Evolutionary conservation across 1,284 basidiomycete genomes (phyloP).

Genomic region (Pseudomicrostroma phylloplanum): DNA sequence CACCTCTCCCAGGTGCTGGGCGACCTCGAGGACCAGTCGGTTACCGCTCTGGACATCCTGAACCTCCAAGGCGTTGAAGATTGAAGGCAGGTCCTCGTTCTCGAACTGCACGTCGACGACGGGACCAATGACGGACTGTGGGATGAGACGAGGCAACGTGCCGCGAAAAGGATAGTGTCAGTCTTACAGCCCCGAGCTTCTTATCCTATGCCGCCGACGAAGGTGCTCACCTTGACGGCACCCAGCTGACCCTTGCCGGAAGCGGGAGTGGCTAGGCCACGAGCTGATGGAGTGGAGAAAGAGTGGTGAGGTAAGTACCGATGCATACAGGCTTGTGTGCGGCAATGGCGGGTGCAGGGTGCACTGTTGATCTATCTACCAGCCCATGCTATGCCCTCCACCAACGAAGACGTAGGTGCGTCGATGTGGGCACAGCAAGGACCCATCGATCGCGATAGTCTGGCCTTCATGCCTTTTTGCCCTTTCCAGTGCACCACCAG

Average conservation of each 20-base stretch:
- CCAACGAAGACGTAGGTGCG: neutral
- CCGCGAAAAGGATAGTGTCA: no score
- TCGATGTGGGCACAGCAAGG: neutral
- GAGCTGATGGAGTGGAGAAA: neutral
- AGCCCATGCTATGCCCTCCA: neutral
- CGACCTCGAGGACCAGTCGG: constrained; percentile 55
- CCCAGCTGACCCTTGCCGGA: neutral
- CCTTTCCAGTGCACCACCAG: no score
- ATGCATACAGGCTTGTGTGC: neutral
- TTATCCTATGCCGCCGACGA: no score
- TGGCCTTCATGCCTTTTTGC: no score
- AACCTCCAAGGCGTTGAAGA: constrained; percentile 96
- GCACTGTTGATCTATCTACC: neutral
- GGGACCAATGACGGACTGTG: constrained; percentile 58
- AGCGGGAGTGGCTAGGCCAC: constrained; percentile 8
- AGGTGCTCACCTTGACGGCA: constrained; percentile 7
- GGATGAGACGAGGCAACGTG: neutral
- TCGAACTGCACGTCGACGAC: constrained; percentile 88
- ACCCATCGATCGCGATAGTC: neutral
- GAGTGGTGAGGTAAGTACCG: neutral
- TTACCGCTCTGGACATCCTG: constrained; percentile 76
- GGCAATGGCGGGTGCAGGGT: neutral
- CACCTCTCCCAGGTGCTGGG: constrained; percentile 80
- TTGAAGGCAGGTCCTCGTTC: constrained; percentile 71
- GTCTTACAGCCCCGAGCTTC: no score